phyloP scores from a whole-genome alignment of 108 stramenopile genomes.

The Cyclotella cryptica region DNA sequence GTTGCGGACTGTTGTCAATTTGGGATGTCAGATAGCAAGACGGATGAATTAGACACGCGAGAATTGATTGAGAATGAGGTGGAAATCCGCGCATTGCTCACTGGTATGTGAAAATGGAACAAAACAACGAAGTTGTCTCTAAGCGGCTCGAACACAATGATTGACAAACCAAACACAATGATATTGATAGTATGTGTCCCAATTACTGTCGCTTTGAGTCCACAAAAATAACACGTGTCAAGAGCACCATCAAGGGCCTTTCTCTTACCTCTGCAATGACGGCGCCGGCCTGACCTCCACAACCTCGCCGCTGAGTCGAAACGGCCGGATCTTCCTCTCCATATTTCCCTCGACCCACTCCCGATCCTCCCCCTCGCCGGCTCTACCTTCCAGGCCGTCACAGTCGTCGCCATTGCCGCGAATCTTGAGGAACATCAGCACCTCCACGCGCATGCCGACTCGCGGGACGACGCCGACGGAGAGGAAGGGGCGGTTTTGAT shows the following conservation, averaged over 20 bases:
- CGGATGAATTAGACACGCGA: too few species aligned
- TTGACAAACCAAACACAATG: too few species aligned
- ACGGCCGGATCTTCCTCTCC: conserved; percentile 13
- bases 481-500: conserved; percentile 37
- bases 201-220: too few species aligned
- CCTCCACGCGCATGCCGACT: conserved; percentile 26
- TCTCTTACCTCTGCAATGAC: conserved; percentile 6
- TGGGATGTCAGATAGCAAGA: too few species aligned
- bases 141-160: too few species aligned
- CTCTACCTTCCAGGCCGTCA: background rate
- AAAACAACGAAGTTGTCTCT: too few species aligned
- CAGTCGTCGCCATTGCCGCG: background rate
- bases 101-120: too few species aligned
- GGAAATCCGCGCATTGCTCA: too few species aligned
- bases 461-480: conserved; percentile 3
- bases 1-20: too few species aligned
- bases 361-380: background rate
- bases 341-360: background rate
- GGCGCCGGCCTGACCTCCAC: conserved; percentile 19
- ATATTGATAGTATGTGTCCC: too few species aligned
- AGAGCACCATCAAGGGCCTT: background rate
- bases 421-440: conserved; percentile 18
- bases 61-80: too few species aligned
- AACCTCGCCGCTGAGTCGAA: conserved; percentile 38
- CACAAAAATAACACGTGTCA: too few species aligned